Conservation (phyloP, 345 rosid species). For the Aquilaria sinensis region DNA sequence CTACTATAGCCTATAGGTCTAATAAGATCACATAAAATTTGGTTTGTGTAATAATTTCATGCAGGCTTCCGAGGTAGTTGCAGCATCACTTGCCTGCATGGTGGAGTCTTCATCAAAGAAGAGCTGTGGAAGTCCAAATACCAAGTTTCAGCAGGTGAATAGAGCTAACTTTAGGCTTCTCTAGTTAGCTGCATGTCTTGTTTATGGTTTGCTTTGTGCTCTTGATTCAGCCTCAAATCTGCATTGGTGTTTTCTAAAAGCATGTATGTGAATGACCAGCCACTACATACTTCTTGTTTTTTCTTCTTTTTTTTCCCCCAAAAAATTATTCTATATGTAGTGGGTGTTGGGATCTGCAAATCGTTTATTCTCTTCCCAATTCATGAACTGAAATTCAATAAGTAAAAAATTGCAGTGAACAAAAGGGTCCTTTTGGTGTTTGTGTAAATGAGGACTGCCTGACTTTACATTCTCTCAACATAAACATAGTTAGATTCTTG, state of each 20-base stretch:
- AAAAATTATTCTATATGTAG: no score
- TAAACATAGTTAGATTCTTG: no score
- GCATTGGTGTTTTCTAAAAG: neutral
- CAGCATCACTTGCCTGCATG: slow-evolving; percentile 34
- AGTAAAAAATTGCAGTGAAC: no score
- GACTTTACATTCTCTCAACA: no score
- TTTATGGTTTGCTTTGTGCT: neutral
- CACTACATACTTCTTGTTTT: no score
- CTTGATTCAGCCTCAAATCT: neutral
- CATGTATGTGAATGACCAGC: no score
- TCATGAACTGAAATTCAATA: no score
- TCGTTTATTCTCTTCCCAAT: no score
- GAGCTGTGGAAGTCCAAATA: slow-evolving; percentile 14
- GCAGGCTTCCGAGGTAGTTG: slow-evolving; percentile 42
- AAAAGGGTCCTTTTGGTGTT: no score
- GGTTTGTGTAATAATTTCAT: slow-evolving; percentile 4
- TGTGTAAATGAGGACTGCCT: no score
- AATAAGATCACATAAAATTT: neutral
- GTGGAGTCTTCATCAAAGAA: slow-evolving; percentile 24
- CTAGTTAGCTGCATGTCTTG: neutral
- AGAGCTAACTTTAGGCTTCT: neutral
- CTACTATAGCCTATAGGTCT: slow-evolving; percentile 6
- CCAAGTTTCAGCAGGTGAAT: slow-evolving; percentile 40
- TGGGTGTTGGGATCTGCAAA: no score
- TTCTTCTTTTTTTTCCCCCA: no score